Evolutionary conservation across 1,139 yeast genomes (phyloP).

Genomic region (Diutina scorzettiae): DNA sequence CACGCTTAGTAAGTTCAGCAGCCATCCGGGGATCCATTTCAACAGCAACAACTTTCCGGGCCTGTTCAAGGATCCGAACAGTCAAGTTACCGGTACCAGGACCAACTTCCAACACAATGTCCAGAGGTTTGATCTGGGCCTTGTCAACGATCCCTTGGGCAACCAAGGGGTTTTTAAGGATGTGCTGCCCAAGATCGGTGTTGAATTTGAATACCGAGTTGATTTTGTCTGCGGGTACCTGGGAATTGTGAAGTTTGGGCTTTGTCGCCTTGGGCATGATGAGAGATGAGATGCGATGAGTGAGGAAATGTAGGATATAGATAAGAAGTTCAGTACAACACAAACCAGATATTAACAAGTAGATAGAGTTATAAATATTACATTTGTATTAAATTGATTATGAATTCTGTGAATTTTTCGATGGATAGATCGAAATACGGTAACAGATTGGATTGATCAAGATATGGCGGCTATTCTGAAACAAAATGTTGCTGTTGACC

Average conservation of each 20-base stretch:
- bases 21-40: conserved; percentile 99
- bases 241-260: conserved; percentile 37
- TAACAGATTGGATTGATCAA: no score
- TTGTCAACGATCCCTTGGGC: conserved; percentile 98
- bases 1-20: conserved; percentile 94
- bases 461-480: no score
- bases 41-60: conserved; percentile 83
- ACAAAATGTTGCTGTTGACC: no score
- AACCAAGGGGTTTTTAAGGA: conserved; percentile 86
- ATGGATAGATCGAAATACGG: no score
- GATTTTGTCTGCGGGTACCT: conserved; percentile 53
- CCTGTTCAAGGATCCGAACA: conserved; percentile 83
- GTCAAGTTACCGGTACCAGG: conserved; percentile 99
- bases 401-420: no score
- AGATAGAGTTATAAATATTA: no score
- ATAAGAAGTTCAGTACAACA: no score
- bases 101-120: conserved; percentile 90
- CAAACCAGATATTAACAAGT: no score
- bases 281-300: neutral
- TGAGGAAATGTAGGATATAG: no score
- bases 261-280: conserved; percentile 44
- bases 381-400: no score
- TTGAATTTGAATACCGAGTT: conserved; percentile 90
- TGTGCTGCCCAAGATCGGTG: conserved; percentile 95
- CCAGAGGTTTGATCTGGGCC: conserved; percentile 87